These are phyloP conservation scores for Cercospora citrullina DNA, from an alignment of 2,329 filamentous ascomycete species.

Conservation along the genomic window DNA sequence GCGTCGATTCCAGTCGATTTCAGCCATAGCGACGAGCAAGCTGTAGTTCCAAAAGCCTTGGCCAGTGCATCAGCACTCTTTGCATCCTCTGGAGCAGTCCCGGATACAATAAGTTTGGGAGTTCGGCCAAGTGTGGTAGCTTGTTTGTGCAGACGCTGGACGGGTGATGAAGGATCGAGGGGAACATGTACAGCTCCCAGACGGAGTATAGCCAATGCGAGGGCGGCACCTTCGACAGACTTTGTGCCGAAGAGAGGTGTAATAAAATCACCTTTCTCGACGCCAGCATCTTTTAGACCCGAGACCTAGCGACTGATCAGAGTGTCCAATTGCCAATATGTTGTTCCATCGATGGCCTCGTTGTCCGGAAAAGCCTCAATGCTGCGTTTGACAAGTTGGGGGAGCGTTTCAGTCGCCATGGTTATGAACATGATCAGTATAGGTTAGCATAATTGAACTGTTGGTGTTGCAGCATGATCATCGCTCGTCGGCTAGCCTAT, in stretches of 20 bases:
- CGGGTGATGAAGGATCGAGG: not conserved
- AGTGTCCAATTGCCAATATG: not conserved
- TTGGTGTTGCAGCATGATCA: not conserved
- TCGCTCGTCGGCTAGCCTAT: not conserved
- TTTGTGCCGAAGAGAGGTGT: not conserved
- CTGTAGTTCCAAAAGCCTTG: not conserved
- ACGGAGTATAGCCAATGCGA: not conserved
- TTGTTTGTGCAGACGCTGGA: not conserved
- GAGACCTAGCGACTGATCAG: not conserved
- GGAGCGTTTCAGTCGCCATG: not conserved
- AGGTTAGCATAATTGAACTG: too few species aligned
- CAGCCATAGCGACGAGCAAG: not conserved
- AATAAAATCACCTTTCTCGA: not conserved
- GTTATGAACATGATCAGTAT: too few species aligned
- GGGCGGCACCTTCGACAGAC: not conserved
- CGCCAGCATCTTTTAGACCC: not conserved
- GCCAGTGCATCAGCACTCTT: not conserved
- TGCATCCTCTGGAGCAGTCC: not conserved
- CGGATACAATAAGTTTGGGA: not conserved
- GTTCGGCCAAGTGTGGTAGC: not conserved
- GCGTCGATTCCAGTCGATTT: not conserved
- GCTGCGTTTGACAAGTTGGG: not conserved
- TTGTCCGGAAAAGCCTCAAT: not conserved
- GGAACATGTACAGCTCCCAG: not conserved
- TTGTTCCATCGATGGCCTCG: not conserved